phyloP scores from a whole-genome alignment of 805 yeast genomes.

The Cephaloascus albidus region DNA sequence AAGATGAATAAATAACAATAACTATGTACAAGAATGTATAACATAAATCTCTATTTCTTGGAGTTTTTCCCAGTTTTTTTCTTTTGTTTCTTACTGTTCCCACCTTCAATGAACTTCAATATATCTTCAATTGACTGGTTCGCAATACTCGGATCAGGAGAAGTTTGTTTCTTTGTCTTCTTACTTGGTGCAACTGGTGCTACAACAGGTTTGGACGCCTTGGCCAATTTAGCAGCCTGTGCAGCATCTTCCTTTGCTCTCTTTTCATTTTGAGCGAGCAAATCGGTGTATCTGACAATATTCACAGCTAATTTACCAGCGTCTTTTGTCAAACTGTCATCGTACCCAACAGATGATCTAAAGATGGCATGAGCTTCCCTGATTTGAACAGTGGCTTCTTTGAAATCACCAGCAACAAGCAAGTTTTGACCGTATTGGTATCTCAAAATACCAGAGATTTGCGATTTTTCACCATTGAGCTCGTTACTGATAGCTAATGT shows the following conservation, averaged over 20 bases:
- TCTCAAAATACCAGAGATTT: slow-evolving; percentile 53
- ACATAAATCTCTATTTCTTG: no score
- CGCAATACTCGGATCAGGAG: slow-evolving; percentile 45
- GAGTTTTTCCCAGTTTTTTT: slow-evolving; percentile 9
- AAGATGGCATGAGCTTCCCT: slow-evolving; percentile 49
- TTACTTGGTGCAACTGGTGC: slow-evolving; percentile 1
- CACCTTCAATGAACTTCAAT: slow-evolving; percentile 62
- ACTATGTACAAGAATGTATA: no score
- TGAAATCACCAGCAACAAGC: slow-evolving; percentile 40
- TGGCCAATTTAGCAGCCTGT: slow-evolving; percentile 6
- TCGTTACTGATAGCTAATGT: slow-evolving; percentile 42
- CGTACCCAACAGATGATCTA: slow-evolving; percentile 52
- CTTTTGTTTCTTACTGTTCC: slow-evolving; percentile 14
- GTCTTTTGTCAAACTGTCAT: slow-evolving; percentile 59
- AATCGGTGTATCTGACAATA: slow-evolving; percentile 38
- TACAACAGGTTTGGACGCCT: slow-evolving; percentile 1
- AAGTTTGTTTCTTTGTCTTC: slow-evolving; percentile 9
- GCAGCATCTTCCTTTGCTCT: slow-evolving; percentile 17
- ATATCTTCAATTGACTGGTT: slow-evolving; percentile 64
- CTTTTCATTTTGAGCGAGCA: slow-evolving; percentile 32
- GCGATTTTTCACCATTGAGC: slow-evolving; percentile 49
- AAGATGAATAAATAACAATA: no score
- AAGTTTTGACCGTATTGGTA: slow-evolving; percentile 63
- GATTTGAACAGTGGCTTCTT: slow-evolving; percentile 48
- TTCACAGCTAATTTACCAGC: slow-evolving; percentile 55